Percentiles rank a stretch among this genome's conserved stretches.
phyloP scores from a whole-genome alignment of 78 protist species.

The Dictyostelium discoideum region DNA sequence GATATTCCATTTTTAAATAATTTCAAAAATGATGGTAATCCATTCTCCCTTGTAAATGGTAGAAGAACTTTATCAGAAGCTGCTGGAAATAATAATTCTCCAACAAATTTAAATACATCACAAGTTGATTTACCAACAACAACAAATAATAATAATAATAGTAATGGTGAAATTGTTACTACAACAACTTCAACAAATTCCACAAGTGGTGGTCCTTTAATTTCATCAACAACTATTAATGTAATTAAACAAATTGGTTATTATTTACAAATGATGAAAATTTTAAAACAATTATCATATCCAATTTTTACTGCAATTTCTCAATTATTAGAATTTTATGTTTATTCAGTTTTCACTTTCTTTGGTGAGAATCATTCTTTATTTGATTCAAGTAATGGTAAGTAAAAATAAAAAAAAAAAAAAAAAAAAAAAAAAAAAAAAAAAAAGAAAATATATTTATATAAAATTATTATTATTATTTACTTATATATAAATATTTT shows the following conservation, averaged over 20 bases:
- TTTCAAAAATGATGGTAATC: constrained; percentile 59
- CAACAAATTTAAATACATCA: background rate
- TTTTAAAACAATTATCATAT: constrained; percentile 47
- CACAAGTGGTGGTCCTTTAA: constrained; percentile 22
- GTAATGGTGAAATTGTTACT: background rate
- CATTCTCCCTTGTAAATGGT: constrained; percentile 33
- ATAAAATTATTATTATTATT: background rate
- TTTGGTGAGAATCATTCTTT: constrained; percentile 28
- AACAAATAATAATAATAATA: background rate
- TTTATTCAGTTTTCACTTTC: constrained; percentile 59
- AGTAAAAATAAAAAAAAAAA: background rate
- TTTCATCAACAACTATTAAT: constrained; percentile 71
- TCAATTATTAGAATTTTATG: constrained; percentile 78
- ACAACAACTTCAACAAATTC: background rate
- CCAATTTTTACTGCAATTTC: constrained; percentile 76
- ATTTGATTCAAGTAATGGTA: constrained; percentile 21
- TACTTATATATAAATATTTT: background rate
- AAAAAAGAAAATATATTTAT: background rate
- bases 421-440: background rate
- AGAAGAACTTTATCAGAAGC: constrained; percentile 46
- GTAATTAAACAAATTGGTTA: constrained; percentile 77
- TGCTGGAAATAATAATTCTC: background rate
- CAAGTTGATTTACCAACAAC: background rate
- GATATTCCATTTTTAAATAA: constrained; percentile 26
- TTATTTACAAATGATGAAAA: constrained; percentile 83